Evolutionary conservation across 768 basidiomycete species (phyloP).

Genomic region (Phanerochaete sordida): DNA sequence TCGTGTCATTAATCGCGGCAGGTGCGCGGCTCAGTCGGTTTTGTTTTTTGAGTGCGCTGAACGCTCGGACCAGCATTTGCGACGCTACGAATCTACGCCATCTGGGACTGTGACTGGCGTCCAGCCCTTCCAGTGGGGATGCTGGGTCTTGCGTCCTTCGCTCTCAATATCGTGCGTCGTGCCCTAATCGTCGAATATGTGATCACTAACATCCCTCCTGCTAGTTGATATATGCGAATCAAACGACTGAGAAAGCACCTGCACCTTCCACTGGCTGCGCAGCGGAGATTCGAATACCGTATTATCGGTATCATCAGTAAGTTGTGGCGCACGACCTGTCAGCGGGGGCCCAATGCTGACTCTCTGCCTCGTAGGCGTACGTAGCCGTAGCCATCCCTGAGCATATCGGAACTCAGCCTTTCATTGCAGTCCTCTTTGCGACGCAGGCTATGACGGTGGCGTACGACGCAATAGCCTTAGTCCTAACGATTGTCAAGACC

Average conservation of each 20-base stretch:
- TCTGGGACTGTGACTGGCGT: conserved; percentile 17
- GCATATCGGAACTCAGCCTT: no score
- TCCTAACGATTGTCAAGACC: no score
- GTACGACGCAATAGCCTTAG: no score
- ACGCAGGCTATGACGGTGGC: no score
- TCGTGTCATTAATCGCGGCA: conserved; percentile 10
- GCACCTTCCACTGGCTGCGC: conserved; percentile 18
- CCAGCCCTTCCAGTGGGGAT: conserved; percentile 14
- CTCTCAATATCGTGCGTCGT: conserved; percentile 8
- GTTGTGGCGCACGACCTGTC: no score
- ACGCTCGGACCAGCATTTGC: conserved; percentile 8
- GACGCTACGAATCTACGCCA: conserved; percentile 17
- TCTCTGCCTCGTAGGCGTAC: no score
- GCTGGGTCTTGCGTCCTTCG: conserved; percentile 13
- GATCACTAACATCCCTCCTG: neutral
- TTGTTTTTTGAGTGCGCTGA: no score
- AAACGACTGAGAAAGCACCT: conserved; percentile 10
- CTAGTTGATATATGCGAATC: conserved; percentile 9
- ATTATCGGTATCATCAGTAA: no score
- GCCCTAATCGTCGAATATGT: neutral
- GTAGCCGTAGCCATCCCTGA: no score
- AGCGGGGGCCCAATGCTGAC: no score
- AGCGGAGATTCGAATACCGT: neutral
- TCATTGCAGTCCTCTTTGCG: no score
- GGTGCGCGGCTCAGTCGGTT: conserved; percentile 5